Evolutionary conservation across 257 asterid species (phyloP).

Genomic region (Solanum arcanum): DNA sequence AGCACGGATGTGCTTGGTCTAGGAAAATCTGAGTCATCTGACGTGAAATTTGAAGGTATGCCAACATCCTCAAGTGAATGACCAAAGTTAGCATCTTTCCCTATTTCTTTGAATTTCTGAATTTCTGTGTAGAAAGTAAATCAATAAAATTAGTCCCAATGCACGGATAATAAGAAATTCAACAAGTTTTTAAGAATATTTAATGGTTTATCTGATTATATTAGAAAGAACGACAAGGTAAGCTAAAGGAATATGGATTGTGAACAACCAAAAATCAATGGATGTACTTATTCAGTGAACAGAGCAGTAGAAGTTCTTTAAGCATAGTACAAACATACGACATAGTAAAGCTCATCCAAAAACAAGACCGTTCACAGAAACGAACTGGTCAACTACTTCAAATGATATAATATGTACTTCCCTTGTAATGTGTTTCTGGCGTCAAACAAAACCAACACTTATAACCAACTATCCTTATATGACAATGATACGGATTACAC

Average conservation of each 20-base stretch:
- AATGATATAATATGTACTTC: background rate
- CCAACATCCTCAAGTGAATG: background rate
- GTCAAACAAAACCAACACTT: background rate
- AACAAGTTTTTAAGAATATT: background rate
- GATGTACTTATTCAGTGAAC: background rate
- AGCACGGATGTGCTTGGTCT: slow-evolving; percentile 13
- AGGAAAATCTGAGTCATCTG: slow-evolving; percentile 15
- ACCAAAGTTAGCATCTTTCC: slow-evolving; percentile 12
- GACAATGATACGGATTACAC: background rate
- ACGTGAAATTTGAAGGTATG: background rate
- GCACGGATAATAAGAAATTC: background rate
- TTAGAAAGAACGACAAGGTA: background rate
- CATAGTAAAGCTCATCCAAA: background rate
- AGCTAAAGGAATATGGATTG: background rate
- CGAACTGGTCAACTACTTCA: background rate
- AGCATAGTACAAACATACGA: background rate
- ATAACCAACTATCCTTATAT: background rate
- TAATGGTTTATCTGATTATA: background rate
- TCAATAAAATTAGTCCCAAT: background rate
- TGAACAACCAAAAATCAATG: background rate
- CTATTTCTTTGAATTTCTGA: slow-evolving; percentile 49
- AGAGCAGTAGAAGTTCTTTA: background rate
- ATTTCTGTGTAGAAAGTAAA: slow-evolving; percentile 35
- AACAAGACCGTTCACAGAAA: background rate
- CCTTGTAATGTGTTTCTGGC: background rate